Evolutionary conservation across 1,139 yeast species (phyloP), one percentile per base, ranked within the genome.

Genomic region (Saccharomycopsis crataegensis): DNA sequence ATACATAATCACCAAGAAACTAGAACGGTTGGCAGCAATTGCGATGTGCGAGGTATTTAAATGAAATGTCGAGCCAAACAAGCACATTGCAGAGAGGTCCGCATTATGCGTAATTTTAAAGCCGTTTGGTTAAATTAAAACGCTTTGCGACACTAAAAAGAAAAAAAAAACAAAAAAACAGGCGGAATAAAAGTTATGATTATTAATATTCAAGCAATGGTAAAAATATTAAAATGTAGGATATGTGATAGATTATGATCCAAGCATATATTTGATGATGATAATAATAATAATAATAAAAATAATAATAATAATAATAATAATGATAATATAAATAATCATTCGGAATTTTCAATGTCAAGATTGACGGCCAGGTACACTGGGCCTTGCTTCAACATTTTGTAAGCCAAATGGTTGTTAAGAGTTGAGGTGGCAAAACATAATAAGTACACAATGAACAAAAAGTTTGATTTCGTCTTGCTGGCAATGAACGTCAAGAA

Each of bases 401-500:
- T 37, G 37, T 47, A 38, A 11, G 34, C 52, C 14, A 44, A 48
- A 43, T 49, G 51, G 6, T 31, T 51, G 40, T 44, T 51, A 11
- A 46, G 37, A 8, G 36, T 28, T 7, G 54, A 50, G 8, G 54
- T 50, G 14, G 37, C 36, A 6, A 49, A 45, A 43, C 58, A 55
- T 32, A 56, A 46, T 2, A 49, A 16, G 38, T 53, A 51, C 6
- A 55, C 53, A n/a, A 56, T 11, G 37, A 46, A 48, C 32, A 50
- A 46, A 33, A 48, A 56, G 37, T 56, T 48, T 4, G 51, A 48
- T 40, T 56, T 56, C 6, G 58, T 44, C 22, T 56, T 56, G 48
- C 58, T 56, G 28, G 57, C 43, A 32, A 56, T 48, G 36, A 54
- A 56, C 12, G 49, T 48, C 22, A 56, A 33, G 32, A 54, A 53